phyloP scores from a whole-genome alignment of 345 rosid species.

The Eucalyptus regnans region DNA sequence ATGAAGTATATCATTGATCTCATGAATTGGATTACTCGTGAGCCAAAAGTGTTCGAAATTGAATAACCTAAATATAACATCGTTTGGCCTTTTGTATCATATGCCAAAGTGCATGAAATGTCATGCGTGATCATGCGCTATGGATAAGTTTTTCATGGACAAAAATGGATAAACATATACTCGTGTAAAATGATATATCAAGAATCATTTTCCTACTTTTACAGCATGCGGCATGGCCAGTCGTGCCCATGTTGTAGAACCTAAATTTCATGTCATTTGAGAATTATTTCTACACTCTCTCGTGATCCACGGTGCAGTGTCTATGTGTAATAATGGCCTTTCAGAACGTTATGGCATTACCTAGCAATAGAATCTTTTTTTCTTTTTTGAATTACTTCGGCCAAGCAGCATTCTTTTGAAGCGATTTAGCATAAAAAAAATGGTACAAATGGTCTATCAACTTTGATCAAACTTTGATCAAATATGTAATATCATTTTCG shows the following conservation, averaged over 20 bases:
- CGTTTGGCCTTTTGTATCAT: neutral
- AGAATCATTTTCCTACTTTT: neutral
- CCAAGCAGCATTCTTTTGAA: neutral
- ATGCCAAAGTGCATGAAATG: neutral
- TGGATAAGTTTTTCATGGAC: neutral
- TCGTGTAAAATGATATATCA: neutral
- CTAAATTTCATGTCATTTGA: neutral
- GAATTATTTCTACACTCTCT: neutral
- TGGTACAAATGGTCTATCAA: neutral
- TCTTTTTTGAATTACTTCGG: neutral
- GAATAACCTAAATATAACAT: neutral
- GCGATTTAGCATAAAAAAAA: neutral
- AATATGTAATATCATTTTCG: accelerated
- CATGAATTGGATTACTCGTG: neutral
- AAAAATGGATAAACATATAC: neutral
- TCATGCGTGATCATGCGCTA: neutral
- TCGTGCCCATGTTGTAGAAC: neutral
- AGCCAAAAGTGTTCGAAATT: neutral
- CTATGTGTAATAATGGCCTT: neutral
- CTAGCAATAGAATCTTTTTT: neutral
- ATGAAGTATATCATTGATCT: neutral
- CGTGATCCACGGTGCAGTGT: neutral
- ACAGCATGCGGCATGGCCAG: neutral
- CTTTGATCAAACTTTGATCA: neutral
- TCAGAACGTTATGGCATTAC: neutral